Percentiles rank a stretch among this genome's conserved stretches.
Conservation (phyloP, 2,329 filamentous ascomycete species). For the Fonsecaea monophora region DNA sequence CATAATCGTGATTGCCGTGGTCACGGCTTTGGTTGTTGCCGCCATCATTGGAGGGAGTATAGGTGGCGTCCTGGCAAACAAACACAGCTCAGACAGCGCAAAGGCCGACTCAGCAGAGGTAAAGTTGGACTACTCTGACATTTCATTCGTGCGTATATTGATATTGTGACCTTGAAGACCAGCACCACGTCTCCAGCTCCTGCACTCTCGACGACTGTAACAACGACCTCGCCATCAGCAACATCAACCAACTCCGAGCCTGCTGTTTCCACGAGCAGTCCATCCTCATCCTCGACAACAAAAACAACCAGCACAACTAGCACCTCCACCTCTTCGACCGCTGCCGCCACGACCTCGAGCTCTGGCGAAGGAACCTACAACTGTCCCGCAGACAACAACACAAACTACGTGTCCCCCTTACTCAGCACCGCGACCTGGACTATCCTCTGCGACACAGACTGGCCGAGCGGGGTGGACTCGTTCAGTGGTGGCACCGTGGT, state of each 20-base stretch:
- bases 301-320: background rate
- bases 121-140: background rate
- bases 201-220: background rate
- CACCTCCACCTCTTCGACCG: conserved; percentile 4
- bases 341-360: conserved; percentile 2
- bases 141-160: background rate
- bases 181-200: conserved; percentile 8
- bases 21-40: conserved; percentile 12
- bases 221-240: conserved; percentile 3
- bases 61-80: conserved; percentile 16
- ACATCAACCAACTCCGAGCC: background rate
- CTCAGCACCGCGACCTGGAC: background rate
- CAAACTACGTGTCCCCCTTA: conserved; percentile 4
- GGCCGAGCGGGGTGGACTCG: conserved; percentile 10
- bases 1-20: conserved; percentile 16
- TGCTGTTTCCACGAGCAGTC: background rate
- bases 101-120: conserved; percentile 8
- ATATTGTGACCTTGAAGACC: conserved; percentile 5
- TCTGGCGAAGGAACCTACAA: conserved; percentile 20
- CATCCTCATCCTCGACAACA: background rate
- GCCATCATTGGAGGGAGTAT: conserved; percentile 20
- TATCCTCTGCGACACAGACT: conserved; percentile 19
- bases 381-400: conserved; percentile 18
- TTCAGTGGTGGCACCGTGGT: conserved; percentile 2
- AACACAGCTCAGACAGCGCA: conserved; percentile 5